These are phyloP conservation scores for Ziziphus jujuba DNA, from an alignment of 306 rosid genomes.

Conservation along the genomic window DNA sequence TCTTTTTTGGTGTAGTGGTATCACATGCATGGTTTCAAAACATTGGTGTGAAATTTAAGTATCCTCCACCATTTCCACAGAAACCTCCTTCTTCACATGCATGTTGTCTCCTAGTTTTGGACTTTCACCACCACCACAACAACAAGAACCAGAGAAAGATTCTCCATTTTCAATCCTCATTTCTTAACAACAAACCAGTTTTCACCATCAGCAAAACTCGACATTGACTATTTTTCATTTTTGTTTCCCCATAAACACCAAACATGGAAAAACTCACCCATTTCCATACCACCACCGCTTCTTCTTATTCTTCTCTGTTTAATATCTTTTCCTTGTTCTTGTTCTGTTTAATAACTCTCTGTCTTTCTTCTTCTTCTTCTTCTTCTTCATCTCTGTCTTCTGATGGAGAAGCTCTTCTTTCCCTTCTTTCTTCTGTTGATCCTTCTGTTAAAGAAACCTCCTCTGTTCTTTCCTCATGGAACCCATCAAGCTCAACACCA, in stretches of 20 bases:
- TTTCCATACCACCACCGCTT: too few relatives aligned
- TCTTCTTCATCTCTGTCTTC: constrained; percentile 59
- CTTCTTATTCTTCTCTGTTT: constrained; percentile 26
- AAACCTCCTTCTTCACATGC: constrained; percentile 58
- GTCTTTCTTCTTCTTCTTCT: constrained; percentile 26
- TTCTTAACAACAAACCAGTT: constrained; percentile 11
- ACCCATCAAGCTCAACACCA: constrained; percentile 72
- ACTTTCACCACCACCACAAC: constrained; percentile 42
- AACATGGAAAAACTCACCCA: background rate
- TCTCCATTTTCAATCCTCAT: constrained; percentile 19
- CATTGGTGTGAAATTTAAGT: constrained; percentile 71
- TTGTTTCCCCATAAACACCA: too few relatives aligned
- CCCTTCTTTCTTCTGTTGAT: constrained; percentile 53
- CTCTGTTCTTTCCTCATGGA: constrained; percentile 81
- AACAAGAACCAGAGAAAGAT: constrained; percentile 7
- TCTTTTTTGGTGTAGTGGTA: constrained; percentile 27
- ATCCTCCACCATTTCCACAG: constrained; percentile 28
- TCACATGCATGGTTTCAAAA: constrained; percentile 65
- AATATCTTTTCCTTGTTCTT: constrained; percentile 32
- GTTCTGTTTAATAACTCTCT: constrained; percentile 32
- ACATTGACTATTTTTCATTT: too few relatives aligned
- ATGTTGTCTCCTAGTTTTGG: constrained; percentile 52
- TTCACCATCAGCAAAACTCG: too few relatives aligned
- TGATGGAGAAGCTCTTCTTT: constrained; percentile 85
- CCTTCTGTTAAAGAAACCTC: constrained; percentile 45